Base-by-base conservation (phyloP, 257 asterid genomes). In the Solanum bulbocastanum region DNA sequence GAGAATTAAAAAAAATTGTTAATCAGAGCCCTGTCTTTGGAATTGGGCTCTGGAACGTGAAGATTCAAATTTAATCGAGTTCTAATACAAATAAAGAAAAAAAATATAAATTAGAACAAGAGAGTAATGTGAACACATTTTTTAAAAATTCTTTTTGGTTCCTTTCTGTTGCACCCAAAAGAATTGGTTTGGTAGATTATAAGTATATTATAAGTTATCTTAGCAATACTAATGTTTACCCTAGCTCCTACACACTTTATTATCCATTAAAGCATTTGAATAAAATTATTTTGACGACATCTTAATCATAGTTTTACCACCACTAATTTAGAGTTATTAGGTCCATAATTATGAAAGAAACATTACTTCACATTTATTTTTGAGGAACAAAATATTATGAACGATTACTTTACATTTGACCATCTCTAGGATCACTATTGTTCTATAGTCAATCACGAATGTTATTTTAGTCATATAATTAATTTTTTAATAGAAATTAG, bases 281-380 rank as follows among this genome's bases (percentile, higher is more conserved):
- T 81, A 46, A 46, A 44, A 25, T 16, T 81, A 46, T 3, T 81
- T 81, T 81, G 68, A 81, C 68, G 85, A 81, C 42, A 81, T 2
- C 42, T 9, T 1, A 27, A 46, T 49, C 30, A 16, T 49, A 33
- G 69, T 18, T 81, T 81, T 81, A 16, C 85, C 66, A 46, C 37
- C 30, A 49, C 35, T 81, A 46, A n/a, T 65, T 65, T 65, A 74
- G 58, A 76, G 35, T 39, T 20, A 78, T 15, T 44, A 81, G 69
- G 85, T 10, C 85, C 27, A 81, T 81, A 30, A 46, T 81, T 30
- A 81, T 81, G 40, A 44, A 42, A 79, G 16, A 78, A 39, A 40
- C 4, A 14, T 32, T 16, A 30, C 25, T 42, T 42, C n/a, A 40
- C 22, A 14, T 1, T 44, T 22, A 42, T 25, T 42, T 44, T 79